These are phyloP conservation scores for Umbilicus rupestris DNA, from an alignment of 164 flowering plant species.

Conservation along the genomic window DNA sequence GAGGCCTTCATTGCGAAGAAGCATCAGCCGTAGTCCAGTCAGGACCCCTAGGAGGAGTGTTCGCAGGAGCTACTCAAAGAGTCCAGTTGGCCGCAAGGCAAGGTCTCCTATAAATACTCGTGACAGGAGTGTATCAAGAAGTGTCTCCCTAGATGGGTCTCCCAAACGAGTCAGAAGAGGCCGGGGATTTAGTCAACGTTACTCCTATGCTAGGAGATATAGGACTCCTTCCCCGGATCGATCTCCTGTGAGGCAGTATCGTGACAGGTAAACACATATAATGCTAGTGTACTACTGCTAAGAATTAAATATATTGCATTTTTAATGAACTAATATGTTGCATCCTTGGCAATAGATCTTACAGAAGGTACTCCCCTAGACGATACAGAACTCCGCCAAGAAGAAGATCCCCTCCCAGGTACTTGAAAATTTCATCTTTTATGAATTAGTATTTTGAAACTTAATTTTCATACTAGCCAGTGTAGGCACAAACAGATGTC, in stretches of 20 bases:
- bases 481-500: neutral
- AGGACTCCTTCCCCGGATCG: constrained; percentile 90
- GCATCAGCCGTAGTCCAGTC: constrained; percentile 45
- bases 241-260: constrained; percentile 70
- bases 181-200: constrained; percentile 84
- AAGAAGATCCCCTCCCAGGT: constrained; percentile 89
- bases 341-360: constrained; percentile 32
- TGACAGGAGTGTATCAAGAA: constrained; percentile 67
- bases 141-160: constrained; percentile 73
- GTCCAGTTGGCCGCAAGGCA: constrained; percentile 52
- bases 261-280: constrained; percentile 44
- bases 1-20: constrained; percentile 27
- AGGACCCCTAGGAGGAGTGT: constrained; percentile 41
- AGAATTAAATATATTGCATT: neutral
- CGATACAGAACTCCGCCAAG: constrained; percentile 79
- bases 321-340: neutral
- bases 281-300: too few relatives aligned
- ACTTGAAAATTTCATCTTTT: constrained; percentile 8
- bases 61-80: constrained; percentile 59
- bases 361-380: constrained; percentile 76
- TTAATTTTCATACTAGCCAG: neutral
- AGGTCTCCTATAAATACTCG: constrained; percentile 55
- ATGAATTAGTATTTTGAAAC: neutral
- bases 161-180: constrained; percentile 93
- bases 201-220: constrained; percentile 81